Base-by-base conservation (phyloP, 805 yeast genomes). In the Candida sanyiensis region DNA sequence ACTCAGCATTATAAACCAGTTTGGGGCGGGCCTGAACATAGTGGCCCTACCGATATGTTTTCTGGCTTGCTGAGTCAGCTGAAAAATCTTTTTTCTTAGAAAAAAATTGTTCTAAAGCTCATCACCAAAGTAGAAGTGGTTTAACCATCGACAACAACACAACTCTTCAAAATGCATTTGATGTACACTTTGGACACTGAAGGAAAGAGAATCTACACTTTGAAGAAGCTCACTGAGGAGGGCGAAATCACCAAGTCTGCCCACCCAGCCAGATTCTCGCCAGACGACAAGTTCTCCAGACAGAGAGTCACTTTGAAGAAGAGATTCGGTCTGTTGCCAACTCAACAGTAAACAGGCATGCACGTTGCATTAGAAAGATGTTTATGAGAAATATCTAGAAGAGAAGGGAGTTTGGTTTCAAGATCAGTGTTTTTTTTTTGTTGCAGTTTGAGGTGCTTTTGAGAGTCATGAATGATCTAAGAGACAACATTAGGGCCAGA, bases 251-350 rank as follows among this genome's bases (percentile, higher is more conserved):
- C 99, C 61, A 87, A 88, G 72, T 84, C 96, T 51, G 98, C 98
- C 29, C 99, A 93, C 66, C 99, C 99, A 47, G 98, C 99, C 38
- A 83, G 99, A 69, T 93, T 93, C 66, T 93, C 98, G 24, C 99
- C 99, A 53, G 99, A 93, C 64, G 99, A 93, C 77, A 93, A 93
- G 70, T 90, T 87, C 73, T 93, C 98, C 34, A 83, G 97, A 73
- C 97, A 93, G 69, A 86, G 99, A 77, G 96, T 93, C 37, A 90
- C 97, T 42, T 75, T 93, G 61, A 93, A 93, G 80, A 93, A 87
- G 75, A 83, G 98, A 72, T 90, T 68, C 63, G 80, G 81, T 52
- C 62, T 93, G 64, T 73, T 93, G 61, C 96, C 96, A 57, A 83
- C 94, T 40, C 93, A 85, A 63, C 75, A 79, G 57, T 61, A 54